Conservation (phyloP, 2,329 filamentous ascomycete genomes). For the Cladosporium halotolerans region DNA sequence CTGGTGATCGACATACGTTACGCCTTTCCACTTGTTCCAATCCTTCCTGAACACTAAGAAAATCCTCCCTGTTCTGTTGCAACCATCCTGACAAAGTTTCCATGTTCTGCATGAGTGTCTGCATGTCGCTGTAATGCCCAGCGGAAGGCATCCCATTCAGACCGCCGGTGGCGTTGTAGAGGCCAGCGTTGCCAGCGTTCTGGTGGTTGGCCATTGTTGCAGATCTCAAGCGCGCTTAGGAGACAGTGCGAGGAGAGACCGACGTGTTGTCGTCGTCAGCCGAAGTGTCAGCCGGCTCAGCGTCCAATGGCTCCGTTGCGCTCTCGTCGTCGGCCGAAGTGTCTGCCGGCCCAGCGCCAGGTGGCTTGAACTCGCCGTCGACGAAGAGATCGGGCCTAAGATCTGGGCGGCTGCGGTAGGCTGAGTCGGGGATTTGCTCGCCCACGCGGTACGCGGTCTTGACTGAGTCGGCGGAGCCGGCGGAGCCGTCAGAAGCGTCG, state of each 20-base stretch:
- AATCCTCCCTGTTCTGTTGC: constrained; percentile 32
- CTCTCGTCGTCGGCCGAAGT: neutral
- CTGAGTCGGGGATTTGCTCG: constrained; percentile 4
- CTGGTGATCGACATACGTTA: constrained; percentile 10
- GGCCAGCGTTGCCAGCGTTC: constrained; percentile 21
- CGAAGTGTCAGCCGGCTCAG: neutral
- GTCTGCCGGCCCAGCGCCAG: neutral
- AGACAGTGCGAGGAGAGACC: neutral
- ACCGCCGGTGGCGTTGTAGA: constrained; percentile 19
- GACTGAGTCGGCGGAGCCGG: constrained; percentile 2
- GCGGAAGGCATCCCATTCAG: constrained; percentile 30
- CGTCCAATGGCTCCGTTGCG: neutral
- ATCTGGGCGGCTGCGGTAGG: constrained; percentile 7
- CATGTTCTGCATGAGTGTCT: constrained; percentile 32
- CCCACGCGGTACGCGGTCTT: constrained; percentile 6
- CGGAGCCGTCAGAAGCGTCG: neutral
- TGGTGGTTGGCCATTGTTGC: constrained; percentile 23
- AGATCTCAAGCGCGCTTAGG: no score
- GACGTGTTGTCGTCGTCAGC: neutral
- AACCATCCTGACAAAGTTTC: constrained; percentile 29
- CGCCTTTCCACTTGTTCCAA: constrained; percentile 26
- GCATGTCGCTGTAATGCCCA: constrained; percentile 35
- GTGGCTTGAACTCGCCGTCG: neutral
- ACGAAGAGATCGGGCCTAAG: neutral
- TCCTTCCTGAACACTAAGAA: constrained; percentile 27